Percentiles rank a stretch among this genome's conserved stretches.
These are phyloP conservation scores for Ceratocystis destructans DNA, from an alignment of 2,329 filamentous ascomycete genomes.

Conservation along the genomic window DNA sequence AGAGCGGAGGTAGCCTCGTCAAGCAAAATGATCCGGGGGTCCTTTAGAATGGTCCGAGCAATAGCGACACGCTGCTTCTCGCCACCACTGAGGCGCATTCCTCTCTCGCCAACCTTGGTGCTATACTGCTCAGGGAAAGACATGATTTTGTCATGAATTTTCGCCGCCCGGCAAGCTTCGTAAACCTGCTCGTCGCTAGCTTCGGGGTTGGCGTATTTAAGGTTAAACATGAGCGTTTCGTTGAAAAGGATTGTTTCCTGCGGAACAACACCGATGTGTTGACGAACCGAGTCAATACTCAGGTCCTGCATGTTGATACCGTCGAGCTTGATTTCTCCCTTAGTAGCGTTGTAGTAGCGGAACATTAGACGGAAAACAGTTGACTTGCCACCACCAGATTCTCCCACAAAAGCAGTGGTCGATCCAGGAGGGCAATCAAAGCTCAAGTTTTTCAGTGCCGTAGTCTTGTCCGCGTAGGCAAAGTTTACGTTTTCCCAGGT, in stretches of 20 bases:
- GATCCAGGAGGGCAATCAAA: slow-evolving; percentile 83
- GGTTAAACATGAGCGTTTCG: slow-evolving; percentile 86
- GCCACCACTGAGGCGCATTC: slow-evolving; percentile 72
- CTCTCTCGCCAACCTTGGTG: slow-evolving; percentile 83
- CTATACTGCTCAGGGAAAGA: slow-evolving; percentile 77
- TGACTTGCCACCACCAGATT: slow-evolving; percentile 93
- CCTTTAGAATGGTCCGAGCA: slow-evolving; percentile 81
- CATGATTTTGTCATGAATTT: slow-evolving; percentile 85
- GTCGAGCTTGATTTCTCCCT: slow-evolving; percentile 72
- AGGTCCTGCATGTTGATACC: slow-evolving; percentile 70
- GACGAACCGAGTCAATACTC: slow-evolving; percentile 84
- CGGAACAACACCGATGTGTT: slow-evolving; percentile 87
- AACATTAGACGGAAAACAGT: slow-evolving; percentile 93
- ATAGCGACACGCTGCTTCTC: slow-evolving; percentile 93
- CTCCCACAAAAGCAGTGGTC: slow-evolving; percentile 88
- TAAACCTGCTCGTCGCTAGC: slow-evolving; percentile 72
- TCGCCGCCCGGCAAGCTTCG: slow-evolving; percentile 69
- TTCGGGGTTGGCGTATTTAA: slow-evolving; percentile 72
- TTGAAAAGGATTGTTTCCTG: slow-evolving; percentile 96
- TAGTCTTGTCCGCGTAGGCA: slow-evolving; percentile 73
- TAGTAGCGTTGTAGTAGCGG: slow-evolving; percentile 80
- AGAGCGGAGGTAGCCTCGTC: slow-evolving; percentile 88
- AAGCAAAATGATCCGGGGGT: slow-evolving; percentile 80
- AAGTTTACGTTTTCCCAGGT: slow-evolving; percentile 82
- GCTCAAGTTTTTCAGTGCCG: slow-evolving; percentile 67